These are phyloP conservation scores for Trichoderma reesei DNA, from an alignment of 495 filamentous ascomycete species.

Conservation along the genomic window DNA sequence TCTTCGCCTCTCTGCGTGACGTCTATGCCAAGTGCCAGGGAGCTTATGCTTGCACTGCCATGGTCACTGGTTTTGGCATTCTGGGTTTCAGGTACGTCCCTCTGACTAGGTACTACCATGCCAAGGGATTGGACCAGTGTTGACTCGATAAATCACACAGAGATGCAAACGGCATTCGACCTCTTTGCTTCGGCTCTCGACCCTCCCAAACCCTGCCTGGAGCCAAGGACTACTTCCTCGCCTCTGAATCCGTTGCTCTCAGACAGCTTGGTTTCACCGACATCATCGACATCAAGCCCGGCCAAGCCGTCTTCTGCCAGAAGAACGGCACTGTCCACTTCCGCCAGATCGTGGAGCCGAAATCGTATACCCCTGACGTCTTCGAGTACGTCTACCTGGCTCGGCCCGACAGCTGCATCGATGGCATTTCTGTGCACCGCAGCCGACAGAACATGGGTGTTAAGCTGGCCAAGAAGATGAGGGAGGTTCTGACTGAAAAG, in stretches of 20 bases:
- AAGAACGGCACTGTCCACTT: conserved; percentile 71
- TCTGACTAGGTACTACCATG: not conserved
- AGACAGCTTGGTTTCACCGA: conserved; percentile 76
- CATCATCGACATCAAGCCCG: conserved; percentile 77
- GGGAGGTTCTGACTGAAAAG: conserved; percentile 60
- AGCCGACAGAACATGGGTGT: conserved; percentile 89
- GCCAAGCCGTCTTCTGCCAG: conserved; percentile 87
- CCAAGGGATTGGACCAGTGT: no score
- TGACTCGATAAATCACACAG: conserved; percentile 22
- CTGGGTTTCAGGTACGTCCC: conserved; percentile 55
- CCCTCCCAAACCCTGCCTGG: conserved; percentile 49
- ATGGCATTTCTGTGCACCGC: conserved; percentile 84
- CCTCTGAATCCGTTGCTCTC: conserved; percentile 90
- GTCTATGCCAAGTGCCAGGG: conserved; percentile 75
- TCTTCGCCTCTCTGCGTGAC: conserved; percentile 64
- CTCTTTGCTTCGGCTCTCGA: conserved; percentile 71
- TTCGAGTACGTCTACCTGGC: conserved; percentile 90
- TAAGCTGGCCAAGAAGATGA: conserved; percentile 72
- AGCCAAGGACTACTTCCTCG: conserved; percentile 90
- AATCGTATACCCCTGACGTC: conserved; percentile 81
- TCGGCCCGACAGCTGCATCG: conserved; percentile 81
- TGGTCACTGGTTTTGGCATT: conserved; percentile 91
- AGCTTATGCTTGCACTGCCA: conserved; percentile 66
- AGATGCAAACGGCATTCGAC: conserved; percentile 84
- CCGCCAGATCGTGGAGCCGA: conserved; percentile 61